Conservation (phyloP, 2,329 filamentous ascomycete genomes). For the Fusarium sp. region DNA sequence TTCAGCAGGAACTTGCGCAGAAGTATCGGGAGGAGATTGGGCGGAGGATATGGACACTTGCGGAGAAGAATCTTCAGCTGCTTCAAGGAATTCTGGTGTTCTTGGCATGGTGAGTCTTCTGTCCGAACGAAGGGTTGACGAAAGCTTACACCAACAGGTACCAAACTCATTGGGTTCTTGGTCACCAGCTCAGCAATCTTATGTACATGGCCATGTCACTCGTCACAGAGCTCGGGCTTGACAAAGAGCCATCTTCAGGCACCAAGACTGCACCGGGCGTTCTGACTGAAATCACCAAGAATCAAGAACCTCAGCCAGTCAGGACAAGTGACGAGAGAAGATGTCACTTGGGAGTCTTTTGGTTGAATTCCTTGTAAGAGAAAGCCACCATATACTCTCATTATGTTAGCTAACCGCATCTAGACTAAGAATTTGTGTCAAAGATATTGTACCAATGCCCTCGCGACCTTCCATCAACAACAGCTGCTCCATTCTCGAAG, state of each 20-base stretch:
- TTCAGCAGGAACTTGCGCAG: conserved; percentile 11
- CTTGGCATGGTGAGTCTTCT: conserved; percentile 9
- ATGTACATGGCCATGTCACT: conserved; percentile 24
- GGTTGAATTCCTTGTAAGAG: conserved; percentile 15
- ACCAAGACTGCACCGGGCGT: not conserved
- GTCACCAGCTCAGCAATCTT: conserved; percentile 11
- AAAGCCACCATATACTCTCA: accelerated
- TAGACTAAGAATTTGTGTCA: not conserved
- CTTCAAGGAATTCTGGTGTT: conserved; percentile 7
- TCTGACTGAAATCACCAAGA: not conserved
- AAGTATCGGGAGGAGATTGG: conserved; percentile 15
- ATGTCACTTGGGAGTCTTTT: conserved; percentile 18
- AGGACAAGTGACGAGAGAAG: conserved; percentile 3
- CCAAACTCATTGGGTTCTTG: conserved; percentile 10
- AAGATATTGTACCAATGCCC: not conserved
- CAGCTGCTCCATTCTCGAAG: not conserved
- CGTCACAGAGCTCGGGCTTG: not conserved
- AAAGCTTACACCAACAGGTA: not conserved
- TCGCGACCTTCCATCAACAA: not conserved
- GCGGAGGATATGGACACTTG: conserved; percentile 5
- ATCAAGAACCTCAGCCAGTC: not conserved
- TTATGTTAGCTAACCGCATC: not conserved
- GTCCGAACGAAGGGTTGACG: too few species aligned
- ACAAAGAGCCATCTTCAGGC: not conserved
- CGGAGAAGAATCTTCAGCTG: conserved; percentile 11